phyloP scores from a whole-genome alignment of 176 grass and related monocot species.

The Raddia distichophylla region DNA sequence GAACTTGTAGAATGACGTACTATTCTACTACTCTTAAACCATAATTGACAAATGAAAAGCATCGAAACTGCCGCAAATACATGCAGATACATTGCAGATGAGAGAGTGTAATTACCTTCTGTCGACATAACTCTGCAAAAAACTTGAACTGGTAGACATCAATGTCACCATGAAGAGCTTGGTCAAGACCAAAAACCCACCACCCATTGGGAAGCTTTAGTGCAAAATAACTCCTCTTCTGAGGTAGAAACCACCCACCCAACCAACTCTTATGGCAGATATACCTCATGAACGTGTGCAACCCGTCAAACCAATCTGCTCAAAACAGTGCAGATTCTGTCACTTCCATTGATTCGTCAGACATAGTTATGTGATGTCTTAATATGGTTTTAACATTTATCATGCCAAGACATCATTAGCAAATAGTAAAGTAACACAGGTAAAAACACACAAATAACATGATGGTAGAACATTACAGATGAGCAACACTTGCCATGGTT shows the following conservation, averaged over 20 bases:
- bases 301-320: conserved; percentile 99
- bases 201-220: conserved; percentile 94
- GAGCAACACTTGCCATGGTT: conserved; percentile 74
- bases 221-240: conserved; percentile 99
- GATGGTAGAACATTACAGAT: background rate
- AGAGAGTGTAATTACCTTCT: conserved; percentile 65
- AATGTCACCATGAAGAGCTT: conserved; percentile 97
- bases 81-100: conserved; percentile 16
- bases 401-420: conserved; percentile 17
- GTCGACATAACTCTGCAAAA: conserved; percentile 82
- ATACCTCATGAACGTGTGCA: conserved; percentile 96
- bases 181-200: conserved; percentile 99
- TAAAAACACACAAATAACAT: conserved; percentile 22
- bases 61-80: background rate
- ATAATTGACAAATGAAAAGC: conserved; percentile 12
- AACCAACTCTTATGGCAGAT: conserved; percentile 97
- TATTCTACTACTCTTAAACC: conserved; percentile 17
- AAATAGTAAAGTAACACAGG: conserved; percentile 35
- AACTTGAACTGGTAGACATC: conserved; percentile 99
- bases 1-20: conserved; percentile 5
- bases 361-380: background rate
- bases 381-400: conserved; percentile 1
- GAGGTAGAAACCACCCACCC: conserved; percentile 97
- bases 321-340: conserved; percentile 12
- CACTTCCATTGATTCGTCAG: conserved; percentile 11